Conservation (phyloP, 176 grass and related monocot genomes). For the Hyparrhenia diplandra region DNA sequence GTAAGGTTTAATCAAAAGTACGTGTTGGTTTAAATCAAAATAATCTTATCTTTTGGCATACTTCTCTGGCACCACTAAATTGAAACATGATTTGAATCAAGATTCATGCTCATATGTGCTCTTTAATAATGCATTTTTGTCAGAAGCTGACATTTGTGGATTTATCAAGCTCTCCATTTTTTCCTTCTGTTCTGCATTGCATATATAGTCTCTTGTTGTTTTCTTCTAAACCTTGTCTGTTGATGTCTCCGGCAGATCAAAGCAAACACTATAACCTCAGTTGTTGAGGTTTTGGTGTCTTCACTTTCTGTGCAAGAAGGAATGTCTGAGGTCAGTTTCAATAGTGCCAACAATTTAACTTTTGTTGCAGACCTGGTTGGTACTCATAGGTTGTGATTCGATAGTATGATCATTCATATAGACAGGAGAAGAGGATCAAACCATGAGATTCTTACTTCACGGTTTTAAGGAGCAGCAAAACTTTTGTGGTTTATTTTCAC, state of each 20-base stretch:
- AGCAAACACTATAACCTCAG: slow-evolving; percentile 41
- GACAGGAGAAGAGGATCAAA: slow-evolving; percentile 27
- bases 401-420: no score
- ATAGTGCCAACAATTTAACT: background rate
- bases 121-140: background rate
- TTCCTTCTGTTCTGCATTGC: no score
- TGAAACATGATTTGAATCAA: background rate
- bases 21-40: background rate
- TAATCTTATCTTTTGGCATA: background rate
- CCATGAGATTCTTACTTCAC: slow-evolving; percentile 23
- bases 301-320: slow-evolving; percentile 39
- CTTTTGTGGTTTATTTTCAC: slow-evolving; percentile 50
- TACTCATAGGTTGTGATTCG: slow-evolving; percentile 1
- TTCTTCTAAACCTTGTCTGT: background rate
- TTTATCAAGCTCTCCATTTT: background rate
- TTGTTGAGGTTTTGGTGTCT: slow-evolving; percentile 38
- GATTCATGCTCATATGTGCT: background rate
- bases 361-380: background rate
- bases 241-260: slow-evolving; percentile 40
- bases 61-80: background rate
- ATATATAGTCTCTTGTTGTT: no score
- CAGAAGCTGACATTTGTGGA: slow-evolving; percentile 8
- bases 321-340: slow-evolving; percentile 41
- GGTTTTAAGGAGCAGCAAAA: slow-evolving; percentile 48
- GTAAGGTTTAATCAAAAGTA: background rate